Conservation (phyloP, 441 rosid genomes). For the Brassica hybrid region DNA sequence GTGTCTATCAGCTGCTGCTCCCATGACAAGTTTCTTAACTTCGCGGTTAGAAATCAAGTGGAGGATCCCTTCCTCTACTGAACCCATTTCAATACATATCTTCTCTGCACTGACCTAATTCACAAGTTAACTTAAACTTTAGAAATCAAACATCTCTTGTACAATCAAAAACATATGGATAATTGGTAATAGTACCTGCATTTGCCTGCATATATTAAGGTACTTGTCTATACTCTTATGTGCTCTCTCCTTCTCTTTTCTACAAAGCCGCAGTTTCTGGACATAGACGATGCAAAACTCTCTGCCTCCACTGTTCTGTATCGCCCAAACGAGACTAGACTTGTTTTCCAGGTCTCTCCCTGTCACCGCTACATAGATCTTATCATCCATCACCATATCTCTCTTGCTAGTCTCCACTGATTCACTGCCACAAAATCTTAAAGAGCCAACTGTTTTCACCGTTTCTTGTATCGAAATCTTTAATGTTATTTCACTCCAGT, state of each 20-base stretch:
- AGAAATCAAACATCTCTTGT: neutral
- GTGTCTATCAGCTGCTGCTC: slow-evolving; percentile 81
- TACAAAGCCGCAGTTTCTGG: slow-evolving; percentile 16
- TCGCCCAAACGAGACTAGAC: slow-evolving; percentile 67
- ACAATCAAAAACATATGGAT: neutral
- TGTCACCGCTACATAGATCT: slow-evolving; percentile 67
- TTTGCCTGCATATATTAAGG: slow-evolving; percentile 53
- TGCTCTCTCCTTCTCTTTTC: slow-evolving; percentile 56
- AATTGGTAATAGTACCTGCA: slow-evolving; percentile 67
- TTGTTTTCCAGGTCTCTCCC: slow-evolving; percentile 57
- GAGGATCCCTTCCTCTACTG: slow-evolving; percentile 68
- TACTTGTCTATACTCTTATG: slow-evolving; percentile 54
- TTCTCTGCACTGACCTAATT: slow-evolving; percentile 72
- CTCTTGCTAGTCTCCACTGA: neutral
- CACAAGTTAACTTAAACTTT: neutral
- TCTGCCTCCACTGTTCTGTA: slow-evolving; percentile 68
- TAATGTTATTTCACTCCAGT: slow-evolving; percentile 17
- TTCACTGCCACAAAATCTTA: slow-evolving; percentile 22
- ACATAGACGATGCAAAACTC: slow-evolving; percentile 67
- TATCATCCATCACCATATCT: slow-evolving; percentile 54
- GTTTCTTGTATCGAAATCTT: slow-evolving; percentile 21
- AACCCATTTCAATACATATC: slow-evolving; percentile 52
- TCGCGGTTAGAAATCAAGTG: slow-evolving; percentile 57
- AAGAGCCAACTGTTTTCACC: slow-evolving; percentile 22
- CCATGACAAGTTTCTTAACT: slow-evolving; percentile 82